A percentile compares a stretch with the other conserved stretches of the same genome.
phyloP scores from a whole-genome alignment of 2,329 filamentous ascomycete genomes.

The Cladobotryum mycophilum region DNA sequence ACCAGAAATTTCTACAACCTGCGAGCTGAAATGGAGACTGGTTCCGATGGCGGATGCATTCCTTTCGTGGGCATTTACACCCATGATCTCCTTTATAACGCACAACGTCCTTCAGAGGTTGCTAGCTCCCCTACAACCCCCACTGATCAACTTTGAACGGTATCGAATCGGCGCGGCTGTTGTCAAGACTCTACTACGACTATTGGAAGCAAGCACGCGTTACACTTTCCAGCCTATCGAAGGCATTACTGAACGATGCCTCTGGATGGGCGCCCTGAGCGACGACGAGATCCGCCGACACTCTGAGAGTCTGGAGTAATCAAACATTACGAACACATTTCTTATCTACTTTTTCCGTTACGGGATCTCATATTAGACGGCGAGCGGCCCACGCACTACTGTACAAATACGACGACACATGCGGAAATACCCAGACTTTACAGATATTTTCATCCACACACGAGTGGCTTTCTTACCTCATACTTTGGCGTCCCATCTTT shows the following conservation, averaged over 20 bases:
- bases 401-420: neutral
- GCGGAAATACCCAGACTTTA: neutral
- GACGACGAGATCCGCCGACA: slow-evolving; percentile 65
- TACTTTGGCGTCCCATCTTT: neutral
- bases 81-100: slow-evolving; percentile 76
- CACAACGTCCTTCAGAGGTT: slow-evolving; percentile 70
- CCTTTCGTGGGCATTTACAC: slow-evolving; percentile 81
- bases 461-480: neutral
- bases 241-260: slow-evolving; percentile 69
- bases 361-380: neutral
- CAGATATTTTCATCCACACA: neutral
- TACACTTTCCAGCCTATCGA: slow-evolving; percentile 71
- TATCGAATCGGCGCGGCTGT: slow-evolving; percentile 70
- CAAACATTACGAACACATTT: neutral
- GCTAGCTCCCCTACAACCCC: slow-evolving; percentile 57
- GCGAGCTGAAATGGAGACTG: slow-evolving; percentile 70
- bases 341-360: slow-evolving; percentile 3
- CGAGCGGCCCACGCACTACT: slow-evolving; percentile 1
- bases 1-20: slow-evolving; percentile 72
- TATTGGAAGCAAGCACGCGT: slow-evolving; percentile 72
- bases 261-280: slow-evolving; percentile 75
- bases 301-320: slow-evolving; percentile 43
- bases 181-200: slow-evolving; percentile 69
- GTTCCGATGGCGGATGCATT: slow-evolving; percentile 65
- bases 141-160: slow-evolving; percentile 76